Evolutionary conservation across 345 rosid species (phyloP).

Genomic region (Moringa oleifera): DNA sequence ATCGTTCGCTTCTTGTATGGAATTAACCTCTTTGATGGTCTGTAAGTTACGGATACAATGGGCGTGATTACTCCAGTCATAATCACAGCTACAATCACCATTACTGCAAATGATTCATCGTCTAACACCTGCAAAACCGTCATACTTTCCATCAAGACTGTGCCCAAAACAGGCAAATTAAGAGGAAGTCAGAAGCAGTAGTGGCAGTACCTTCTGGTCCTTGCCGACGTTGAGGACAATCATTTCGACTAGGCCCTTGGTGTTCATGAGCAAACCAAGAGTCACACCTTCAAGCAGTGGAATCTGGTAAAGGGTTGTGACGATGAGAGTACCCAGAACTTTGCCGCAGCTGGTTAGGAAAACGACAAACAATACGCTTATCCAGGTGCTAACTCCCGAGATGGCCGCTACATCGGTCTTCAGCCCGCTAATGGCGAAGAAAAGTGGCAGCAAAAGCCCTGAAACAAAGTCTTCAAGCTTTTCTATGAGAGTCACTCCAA

Average conservation of each 20-base stretch:
- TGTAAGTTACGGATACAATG: constrained; percentile 48
- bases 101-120: constrained; percentile 65
- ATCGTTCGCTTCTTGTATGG: constrained; percentile 68
- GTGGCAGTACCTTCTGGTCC: constrained; percentile 59
- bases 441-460: constrained; percentile 90
- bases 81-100: constrained; percentile 71
- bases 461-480: constrained; percentile 95
- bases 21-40: constrained; percentile 52
- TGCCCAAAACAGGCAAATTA: not conserved
- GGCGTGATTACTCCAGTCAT: constrained; percentile 78
- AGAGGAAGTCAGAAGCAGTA: not conserved
- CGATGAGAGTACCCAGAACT: constrained; percentile 55
- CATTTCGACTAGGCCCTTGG: constrained; percentile 92
- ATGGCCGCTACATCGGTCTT: constrained; percentile 53
- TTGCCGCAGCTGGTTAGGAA: constrained; percentile 64
- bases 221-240: constrained; percentile 87
- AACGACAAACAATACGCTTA: constrained; percentile 34
- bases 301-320: constrained; percentile 57
- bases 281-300: constrained; percentile 72
- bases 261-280: constrained; percentile 87
- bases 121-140: constrained; percentile 56
- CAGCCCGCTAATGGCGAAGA: constrained; percentile 90
- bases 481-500: constrained; percentile 80
- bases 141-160: not conserved
- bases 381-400: constrained; percentile 46